Conservation (phyloP, 2,329 filamentous ascomycete genomes). For the Aspergillus cejpii region DNA sequence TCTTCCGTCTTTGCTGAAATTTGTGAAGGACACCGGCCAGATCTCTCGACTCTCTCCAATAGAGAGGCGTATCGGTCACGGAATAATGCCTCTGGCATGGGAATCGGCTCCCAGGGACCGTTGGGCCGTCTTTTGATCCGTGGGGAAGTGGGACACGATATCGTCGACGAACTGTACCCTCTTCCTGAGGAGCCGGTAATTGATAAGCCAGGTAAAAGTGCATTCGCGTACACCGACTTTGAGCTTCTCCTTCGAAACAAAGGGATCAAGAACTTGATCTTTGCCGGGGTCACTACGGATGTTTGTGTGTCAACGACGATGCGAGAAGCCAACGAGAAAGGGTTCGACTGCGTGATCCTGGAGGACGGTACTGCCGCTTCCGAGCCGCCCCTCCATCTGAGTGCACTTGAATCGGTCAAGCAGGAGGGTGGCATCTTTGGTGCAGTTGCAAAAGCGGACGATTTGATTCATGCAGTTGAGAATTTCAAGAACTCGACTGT, state of each 20-base stretch:
- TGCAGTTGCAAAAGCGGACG: conserved; percentile 34
- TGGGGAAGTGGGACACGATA: conserved; percentile 53
- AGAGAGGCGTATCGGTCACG: conserved; percentile 50
- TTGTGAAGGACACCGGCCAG: conserved; percentile 42
- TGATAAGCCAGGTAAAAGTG: conserved; percentile 50
- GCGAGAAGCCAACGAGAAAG: conserved; percentile 51
- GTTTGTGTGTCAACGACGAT: conserved; percentile 52
- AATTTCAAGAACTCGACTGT: conserved; percentile 38
- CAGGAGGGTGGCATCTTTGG: conserved; percentile 46
- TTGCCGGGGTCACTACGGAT: conserved; percentile 52
- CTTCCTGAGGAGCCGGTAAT: conserved; percentile 45
- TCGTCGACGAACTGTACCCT: conserved; percentile 49
- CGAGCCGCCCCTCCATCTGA: conserved; percentile 37
- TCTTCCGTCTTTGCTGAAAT: background rate
- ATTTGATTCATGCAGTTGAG: conserved; percentile 39
- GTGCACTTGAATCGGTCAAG: conserved; percentile 41
- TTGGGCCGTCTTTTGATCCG: conserved; percentile 54
- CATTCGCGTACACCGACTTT: conserved; percentile 51
- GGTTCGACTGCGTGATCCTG: conserved; percentile 49
- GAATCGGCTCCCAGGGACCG: conserved; percentile 49
- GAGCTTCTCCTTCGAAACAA: conserved; percentile 47
- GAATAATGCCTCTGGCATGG: conserved; percentile 47
- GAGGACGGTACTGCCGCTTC: conserved; percentile 45
- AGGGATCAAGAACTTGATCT: conserved; percentile 48
- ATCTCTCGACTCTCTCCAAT: conserved; percentile 51